Evolutionary conservation across 345 rosid genomes (phyloP), one percentile per base, ranked within the genome.

Genomic region (Sonneratia alba): DNA sequence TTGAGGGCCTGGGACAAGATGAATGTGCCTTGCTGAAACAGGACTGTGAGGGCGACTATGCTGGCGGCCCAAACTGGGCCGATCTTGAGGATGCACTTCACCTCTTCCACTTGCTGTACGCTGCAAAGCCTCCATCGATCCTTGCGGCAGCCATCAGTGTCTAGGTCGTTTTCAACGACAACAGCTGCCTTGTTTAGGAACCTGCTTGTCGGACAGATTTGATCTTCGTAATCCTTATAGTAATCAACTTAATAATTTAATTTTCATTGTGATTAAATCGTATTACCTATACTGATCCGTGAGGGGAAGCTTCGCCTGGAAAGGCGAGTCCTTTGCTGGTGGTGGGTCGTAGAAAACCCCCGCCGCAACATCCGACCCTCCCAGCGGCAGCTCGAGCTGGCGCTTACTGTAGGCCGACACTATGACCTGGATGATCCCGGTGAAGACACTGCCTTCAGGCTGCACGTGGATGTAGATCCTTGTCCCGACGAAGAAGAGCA

Each of bases 391-490:
- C 71, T 66, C 51, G 73, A 80, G 68, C 47, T 67, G 62, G 0
- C 93, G 80, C 57, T 91, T 91, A 77, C 74, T 83, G 64, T 68
- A 85, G 37, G 93, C 93, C 1, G 86, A 89, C 3, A 75, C 85
- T 7, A 86, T 71, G 61, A 91, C 87, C 57, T 82, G 92, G 8
- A 72, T 67, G 43, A 89, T 77, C 24, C 87, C 74, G 7, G 87
- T 77, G 71, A 91, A 82, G 19, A 85, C 73, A 76, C 95, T 89
- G n/a, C 93, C 96, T 71, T 86, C 79, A 0, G 96, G 91, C 82
- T 76, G 80, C 3, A 79, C 85, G 68, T 78, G 80, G 7, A 91
- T 76, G 76, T 89, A 94, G 71, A 87, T 56, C 76, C 71, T 89
- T 3, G 71, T 84, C 3, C 98, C 98, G 45, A 81, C 6, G 40